Base-by-base conservation (phyloP, 768 basidiomycete species). In the Harrya chromipes region DNA sequence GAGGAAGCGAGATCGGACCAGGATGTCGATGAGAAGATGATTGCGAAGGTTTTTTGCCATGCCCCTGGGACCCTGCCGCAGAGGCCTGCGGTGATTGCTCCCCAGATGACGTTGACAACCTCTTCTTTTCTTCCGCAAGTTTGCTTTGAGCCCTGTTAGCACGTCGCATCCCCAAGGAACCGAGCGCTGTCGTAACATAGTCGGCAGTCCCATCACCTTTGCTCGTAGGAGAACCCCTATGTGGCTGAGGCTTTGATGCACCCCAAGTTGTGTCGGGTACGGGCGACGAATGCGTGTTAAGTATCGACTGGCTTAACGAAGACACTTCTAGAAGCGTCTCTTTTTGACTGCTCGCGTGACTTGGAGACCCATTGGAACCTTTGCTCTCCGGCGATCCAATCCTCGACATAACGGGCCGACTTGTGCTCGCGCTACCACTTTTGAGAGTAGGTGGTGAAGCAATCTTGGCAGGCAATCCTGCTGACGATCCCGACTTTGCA, bases 1-100 rank as follows among this genome's bases (percentile, higher is more conserved):
- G 87, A 26, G 83, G 89, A 26, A 85, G 76, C 2, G 81, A 67
- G 43, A 90, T 89, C 2, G 80, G 82, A 1, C 85, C 86, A 1
- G 87, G 87, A 55, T 85, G 86, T 40, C 82, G 75, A 34, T 73
- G 74, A 49, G 74, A 72, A 37, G 54, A 53, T 21, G 63, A 50
- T 20, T 63, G 59, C 4, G 49, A 24, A 4, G 56, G 35, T 43
- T 54, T 62, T 52, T 54, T 55, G 37, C 50, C 45, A 12, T 57
- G 47, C 0, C 46, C 39, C n/a, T 56, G 63, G 41, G 52, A 31
- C 16, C 33, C 58, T 21, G 43, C 2, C 19, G 54, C 37, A 26
- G 62, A 33, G 17, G 49, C 29, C 21, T 42, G 55, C 0, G 49
- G 12, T 52, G 53, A 54, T 39, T 54, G 61, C 14, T 70, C 66